Base-by-base conservation (phyloP, 164 flowering plant genomes). In the Vitis rotundifolia region DNA sequence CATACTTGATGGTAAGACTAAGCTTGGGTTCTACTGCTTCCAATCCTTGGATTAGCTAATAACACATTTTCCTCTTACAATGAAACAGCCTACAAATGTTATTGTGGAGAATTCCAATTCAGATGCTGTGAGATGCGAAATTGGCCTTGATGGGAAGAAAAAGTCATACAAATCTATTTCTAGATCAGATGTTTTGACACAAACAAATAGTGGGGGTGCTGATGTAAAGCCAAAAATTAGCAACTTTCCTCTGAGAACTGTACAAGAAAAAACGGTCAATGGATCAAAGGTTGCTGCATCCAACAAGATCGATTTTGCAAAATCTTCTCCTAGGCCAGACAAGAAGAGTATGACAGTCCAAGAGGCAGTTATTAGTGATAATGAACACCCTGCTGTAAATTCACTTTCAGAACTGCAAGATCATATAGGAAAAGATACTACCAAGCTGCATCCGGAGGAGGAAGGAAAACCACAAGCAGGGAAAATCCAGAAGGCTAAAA, bases 1-100 rank as follows among this genome's bases (percentile, higher is more conserved):
- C 13, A 22, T 58, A 10, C 29, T 11, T 7, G 7, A 37, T 37
- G 44, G 44, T 6, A 37, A 37, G 44, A 37, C 44, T 37, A 37
- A 37, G 44, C 44, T 37, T 37, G 44, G 44, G 5, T 37, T 37
- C 44, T 37, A 37, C 44, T 37, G 44, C 44, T 37, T 37, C 44
- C 44, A 37, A 37, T 37, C 44, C 44, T 37, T 2, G 44, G 44
- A 37, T 26, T 59, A 22, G 13, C 61, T 19, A 11, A 52, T 26
- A 13, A 48, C 55, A 16, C 31, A 9, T 69, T 63, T 55, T 15
- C 26, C 62, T 63, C 16, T 15, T 26, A 19, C 61, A 59, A 59
- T 29, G 16, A 2, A 68, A 63, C 72, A 78, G 76, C 73, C 73
- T 71, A 65, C 55, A 63, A 67, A 63, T 64, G 31, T 59, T 70